Evolutionary conservation across 116 monocot genomes (phyloP), one percentile per base, ranked within the genome.

Genomic region (Posidonia oceanica): DNA sequence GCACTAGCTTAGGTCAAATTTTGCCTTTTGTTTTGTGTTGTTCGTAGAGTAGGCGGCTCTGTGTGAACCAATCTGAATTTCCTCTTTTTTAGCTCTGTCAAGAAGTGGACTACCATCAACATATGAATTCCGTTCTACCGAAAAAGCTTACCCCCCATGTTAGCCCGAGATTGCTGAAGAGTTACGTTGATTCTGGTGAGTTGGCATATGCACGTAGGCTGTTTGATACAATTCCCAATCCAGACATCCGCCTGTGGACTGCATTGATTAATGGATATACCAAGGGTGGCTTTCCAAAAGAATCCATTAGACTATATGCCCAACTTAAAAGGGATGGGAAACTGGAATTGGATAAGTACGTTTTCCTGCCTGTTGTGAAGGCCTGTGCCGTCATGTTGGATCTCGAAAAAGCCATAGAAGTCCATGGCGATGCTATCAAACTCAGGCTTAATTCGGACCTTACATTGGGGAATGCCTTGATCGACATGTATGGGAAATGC

Each of bases 401-500:
- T 61, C 74, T 82, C 8, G 21, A 44, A 29, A 73, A 70, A 36
- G 91, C 91, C 57, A 87, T 63, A 75, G 75, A 73, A 44, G 55
- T 91, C 16, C 84, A 91, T 58, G 20, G 71, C 15, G 87, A 91
- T 51, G 87, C 74, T 3, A 39, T 81, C 12, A 60, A 72, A 58
- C 66, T 79, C 22, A 78, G 80, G 17, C 41, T 87, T 39, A 52
- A 54, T 2, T 69, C 60, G 4, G 83, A 86, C 63, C 66, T 83
- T 41, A 37, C 70, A 2, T 56, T 91, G 36, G 82, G 80, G 41
- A 91, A 91, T 75, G 78, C 74, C 8, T 38, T 87, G 71, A 72
- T 91, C 14, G 77, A 87, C 63, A 84, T 87, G 87, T 91, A 80
- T 59, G 84, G 86, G 4, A 91, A 84, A 71, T 87, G 87, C 53